Evolutionary conservation across 2,329 filamentous ascomycete species (phyloP).

Genomic region (Cladosporium austrohemisphaericum): DNA sequence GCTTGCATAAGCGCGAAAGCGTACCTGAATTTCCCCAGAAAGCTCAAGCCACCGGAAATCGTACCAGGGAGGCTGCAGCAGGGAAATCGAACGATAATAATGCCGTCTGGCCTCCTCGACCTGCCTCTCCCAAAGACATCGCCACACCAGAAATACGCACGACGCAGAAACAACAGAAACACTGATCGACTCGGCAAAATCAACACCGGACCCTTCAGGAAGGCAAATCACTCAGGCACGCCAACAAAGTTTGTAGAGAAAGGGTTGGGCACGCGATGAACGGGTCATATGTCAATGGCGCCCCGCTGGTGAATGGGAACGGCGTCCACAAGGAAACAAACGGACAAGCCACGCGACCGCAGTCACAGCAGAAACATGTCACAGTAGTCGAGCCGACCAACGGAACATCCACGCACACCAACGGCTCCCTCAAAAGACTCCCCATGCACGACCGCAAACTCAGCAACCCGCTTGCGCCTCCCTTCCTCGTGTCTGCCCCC

Average conservation of each 20-base stretch:
- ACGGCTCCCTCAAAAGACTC: constrained; percentile 7
- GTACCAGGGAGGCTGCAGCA: constrained; percentile 5
- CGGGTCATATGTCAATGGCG: constrained; percentile 15
- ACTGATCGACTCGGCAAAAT: background rate
- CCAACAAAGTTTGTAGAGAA: constrained; percentile 4
- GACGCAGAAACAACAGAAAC: too few species aligned
- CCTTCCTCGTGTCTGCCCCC: constrained; percentile 97
- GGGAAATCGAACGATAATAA: constrained; percentile 14
- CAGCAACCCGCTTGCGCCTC: constrained; percentile 65
- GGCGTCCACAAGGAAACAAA: constrained; percentile 7
- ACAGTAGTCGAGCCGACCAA: constrained; percentile 6
- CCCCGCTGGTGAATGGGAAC: constrained; percentile 5
- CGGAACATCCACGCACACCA: constrained; percentile 1
- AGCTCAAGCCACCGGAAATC: constrained; percentile 8
- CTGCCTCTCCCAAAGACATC: too few species aligned
- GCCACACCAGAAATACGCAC: too few species aligned
- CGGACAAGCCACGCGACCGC: constrained; percentile 5
- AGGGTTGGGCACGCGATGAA: constrained; percentile 11
- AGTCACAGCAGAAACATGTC: constrained; percentile 14
- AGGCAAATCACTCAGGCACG: background rate
- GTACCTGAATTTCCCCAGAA: constrained; percentile 6
- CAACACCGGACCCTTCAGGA: background rate
- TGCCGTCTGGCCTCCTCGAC: too few species aligned
- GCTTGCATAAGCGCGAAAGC: background rate
- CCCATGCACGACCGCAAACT: constrained; percentile 23